Percentiles rank a stretch among this genome's conserved stretches.
Conservation (phyloP, 179 eudicot species). For the Spergularia azorica region DNA sequence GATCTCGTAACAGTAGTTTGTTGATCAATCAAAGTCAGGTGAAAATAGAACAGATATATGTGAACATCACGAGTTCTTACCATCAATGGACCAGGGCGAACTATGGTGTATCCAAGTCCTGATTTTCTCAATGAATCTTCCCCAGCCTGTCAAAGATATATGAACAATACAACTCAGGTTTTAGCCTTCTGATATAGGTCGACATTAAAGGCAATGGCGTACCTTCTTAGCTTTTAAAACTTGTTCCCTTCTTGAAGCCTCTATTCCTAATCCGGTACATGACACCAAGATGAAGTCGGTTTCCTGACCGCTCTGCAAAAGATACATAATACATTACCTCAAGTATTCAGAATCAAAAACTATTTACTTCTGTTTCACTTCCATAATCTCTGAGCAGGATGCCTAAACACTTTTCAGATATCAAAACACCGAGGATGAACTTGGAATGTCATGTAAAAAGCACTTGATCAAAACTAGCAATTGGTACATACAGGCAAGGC, state of each 20-base stretch:
- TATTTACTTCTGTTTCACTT: no score
- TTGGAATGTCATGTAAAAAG: background rate
- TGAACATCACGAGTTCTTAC: constrained; percentile 35
- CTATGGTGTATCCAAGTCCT: constrained; percentile 93
- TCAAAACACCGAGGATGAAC: no score
- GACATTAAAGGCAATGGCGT: background rate
- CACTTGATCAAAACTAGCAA: background rate
- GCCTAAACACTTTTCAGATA: no score
- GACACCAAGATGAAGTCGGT: constrained; percentile 95
- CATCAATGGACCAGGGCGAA: constrained; percentile 93
- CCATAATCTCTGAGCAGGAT: no score
- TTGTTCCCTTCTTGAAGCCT: constrained; percentile 76
- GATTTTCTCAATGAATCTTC: constrained; percentile 92
- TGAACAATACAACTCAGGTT: background rate
- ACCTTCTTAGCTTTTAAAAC: constrained; percentile 95
- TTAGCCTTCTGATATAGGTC: background rate
- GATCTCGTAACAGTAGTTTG: background rate
- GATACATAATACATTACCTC: constrained; percentile 8
- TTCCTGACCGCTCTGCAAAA: constrained; percentile 92
- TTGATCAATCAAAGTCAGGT: background rate
- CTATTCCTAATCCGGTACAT: constrained; percentile 90
- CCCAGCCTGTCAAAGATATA: constrained; percentile 60
- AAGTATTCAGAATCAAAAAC: constrained; percentile 11
- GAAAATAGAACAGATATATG: background rate
- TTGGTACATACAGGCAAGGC: constrained; percentile 79